Evolutionary conservation across 2,329 filamentous ascomycete species (phyloP).

Genomic region (Akanthomyces dipterigenus): DNA sequence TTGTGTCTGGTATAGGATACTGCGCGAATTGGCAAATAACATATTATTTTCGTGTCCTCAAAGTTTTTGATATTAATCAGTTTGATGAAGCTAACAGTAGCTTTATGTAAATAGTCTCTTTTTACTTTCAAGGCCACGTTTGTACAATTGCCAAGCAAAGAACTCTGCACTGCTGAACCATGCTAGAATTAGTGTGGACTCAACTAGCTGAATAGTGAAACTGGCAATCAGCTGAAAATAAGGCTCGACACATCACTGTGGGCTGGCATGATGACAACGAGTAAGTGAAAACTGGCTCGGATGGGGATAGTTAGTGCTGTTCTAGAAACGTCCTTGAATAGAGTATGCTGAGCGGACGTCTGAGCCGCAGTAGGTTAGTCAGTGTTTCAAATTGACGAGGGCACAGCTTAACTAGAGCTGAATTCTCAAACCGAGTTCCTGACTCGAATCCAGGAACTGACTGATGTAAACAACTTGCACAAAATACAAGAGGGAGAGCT

Average conservation of each 20-base stretch:
- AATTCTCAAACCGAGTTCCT: background rate
- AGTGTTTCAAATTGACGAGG: background rate
- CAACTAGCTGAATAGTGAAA: background rate
- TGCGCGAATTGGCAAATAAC: too few relatives aligned
- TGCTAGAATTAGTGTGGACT: background rate
- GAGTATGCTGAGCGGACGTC: background rate
- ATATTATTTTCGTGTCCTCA: background rate
- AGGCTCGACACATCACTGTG: background rate
- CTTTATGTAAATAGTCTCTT: background rate
- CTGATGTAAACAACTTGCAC: background rate
- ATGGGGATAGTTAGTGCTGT: too few relatives aligned
- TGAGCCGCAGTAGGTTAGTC: background rate
- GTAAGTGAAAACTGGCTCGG: background rate
- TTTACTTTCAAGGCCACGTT: background rate
- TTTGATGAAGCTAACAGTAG: background rate
- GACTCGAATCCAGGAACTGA: background rate
- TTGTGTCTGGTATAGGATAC: background rate
- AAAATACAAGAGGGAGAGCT: background rate
- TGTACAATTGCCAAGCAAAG: background rate
- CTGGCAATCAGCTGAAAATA: background rate
- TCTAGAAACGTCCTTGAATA: too few relatives aligned
- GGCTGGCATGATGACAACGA: background rate
- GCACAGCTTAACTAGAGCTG: background rate
- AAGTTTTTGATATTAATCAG: background rate
- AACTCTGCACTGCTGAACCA: background rate